Evolutionary conservation across 2,329 filamentous ascomycete genomes (phyloP).

Genomic region (Colletotrichum siamense): DNA sequence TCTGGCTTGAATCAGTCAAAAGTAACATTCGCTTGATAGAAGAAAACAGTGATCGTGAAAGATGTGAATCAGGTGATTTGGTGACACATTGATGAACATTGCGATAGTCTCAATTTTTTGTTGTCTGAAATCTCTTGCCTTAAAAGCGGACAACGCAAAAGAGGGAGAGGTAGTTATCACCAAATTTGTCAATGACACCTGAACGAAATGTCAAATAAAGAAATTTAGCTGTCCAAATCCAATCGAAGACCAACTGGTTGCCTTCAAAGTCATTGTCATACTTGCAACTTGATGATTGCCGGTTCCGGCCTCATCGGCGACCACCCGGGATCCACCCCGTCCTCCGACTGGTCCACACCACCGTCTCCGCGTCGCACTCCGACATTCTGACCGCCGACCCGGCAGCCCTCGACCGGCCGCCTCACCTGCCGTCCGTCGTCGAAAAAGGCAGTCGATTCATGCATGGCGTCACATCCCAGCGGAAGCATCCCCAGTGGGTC

Average conservation of each 20-base stretch:
- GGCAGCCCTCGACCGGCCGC: not conserved
- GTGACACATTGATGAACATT: not conserved
- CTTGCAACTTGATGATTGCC: not conserved
- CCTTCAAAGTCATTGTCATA: not conserved
- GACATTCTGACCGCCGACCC: not conserved
- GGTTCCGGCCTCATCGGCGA: not conserved
- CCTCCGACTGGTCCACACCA: not conserved
- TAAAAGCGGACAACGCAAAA: fast-evolving
- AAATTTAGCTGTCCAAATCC: fast-evolving
- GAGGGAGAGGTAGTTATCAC: fast-evolving
- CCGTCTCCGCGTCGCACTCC: not conserved
- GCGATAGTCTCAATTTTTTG: not conserved
- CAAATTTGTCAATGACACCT: fast-evolving
- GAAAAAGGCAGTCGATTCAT: not conserved
- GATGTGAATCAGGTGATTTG: not conserved
- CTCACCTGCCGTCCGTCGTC: not conserved
- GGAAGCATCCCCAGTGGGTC: not conserved
- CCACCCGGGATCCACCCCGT: not conserved
- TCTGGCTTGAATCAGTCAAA: not conserved
- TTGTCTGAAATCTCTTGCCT: not conserved
- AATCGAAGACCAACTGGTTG: not conserved
- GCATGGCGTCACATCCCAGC: not conserved
- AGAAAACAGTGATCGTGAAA: not conserved
- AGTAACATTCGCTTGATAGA: not conserved
- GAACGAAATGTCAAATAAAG: fast-evolving